These are phyloP conservation scores for Hypoxylon intermedium DNA, from an alignment of 495 filamentous ascomycete genomes.

Conservation along the genomic window DNA sequence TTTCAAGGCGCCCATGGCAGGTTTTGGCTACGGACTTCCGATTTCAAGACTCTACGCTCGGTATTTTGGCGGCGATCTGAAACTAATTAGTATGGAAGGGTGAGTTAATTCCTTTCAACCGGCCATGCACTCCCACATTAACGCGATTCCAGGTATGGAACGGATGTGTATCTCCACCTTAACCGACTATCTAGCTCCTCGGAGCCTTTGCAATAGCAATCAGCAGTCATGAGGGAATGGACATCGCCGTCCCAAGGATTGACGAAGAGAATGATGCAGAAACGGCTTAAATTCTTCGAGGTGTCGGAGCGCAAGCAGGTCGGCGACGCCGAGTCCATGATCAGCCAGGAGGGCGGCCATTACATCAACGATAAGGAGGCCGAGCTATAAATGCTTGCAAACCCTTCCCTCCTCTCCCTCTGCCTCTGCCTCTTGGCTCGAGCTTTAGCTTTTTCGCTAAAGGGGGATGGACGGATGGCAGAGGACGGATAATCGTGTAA, in stretches of 20 bases:
- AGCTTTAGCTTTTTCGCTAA: too few relatives aligned
- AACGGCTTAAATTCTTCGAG: constrained; percentile 67
- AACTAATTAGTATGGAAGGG: constrained; percentile 99
- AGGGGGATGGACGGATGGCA: too few relatives aligned
- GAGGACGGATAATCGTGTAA: too few relatives aligned
- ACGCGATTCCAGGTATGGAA: constrained; percentile 77
- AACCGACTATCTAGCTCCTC: constrained; percentile 95
- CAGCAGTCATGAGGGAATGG: constrained; percentile 89
- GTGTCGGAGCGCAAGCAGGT: constrained; percentile 86
- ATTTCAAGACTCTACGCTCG: constrained; percentile 93
- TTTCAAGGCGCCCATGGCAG: constrained; percentile 99
- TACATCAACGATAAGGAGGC: constrained; percentile 15
- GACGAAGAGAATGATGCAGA: constrained; percentile 70
- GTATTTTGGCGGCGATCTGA: constrained; percentile 97
- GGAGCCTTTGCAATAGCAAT: constrained; percentile 97
- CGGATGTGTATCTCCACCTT: constrained; percentile 96
- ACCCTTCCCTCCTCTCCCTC: background rate
- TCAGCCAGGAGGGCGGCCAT: constrained; percentile 50
- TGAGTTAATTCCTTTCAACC: constrained; percentile 67
- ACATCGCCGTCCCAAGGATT: constrained; percentile 79
- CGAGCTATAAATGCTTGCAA: constrained; percentile 28
- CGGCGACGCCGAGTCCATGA: constrained; percentile 77
- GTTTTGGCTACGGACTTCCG: constrained; percentile 94
- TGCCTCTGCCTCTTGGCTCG: too few relatives aligned
- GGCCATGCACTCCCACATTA: background rate